A percentile compares a stretch with the other conserved stretches of the same genome.
phyloP scores from a whole-genome alignment of 805 yeast species.

The Candida silvicultrix region DNA sequence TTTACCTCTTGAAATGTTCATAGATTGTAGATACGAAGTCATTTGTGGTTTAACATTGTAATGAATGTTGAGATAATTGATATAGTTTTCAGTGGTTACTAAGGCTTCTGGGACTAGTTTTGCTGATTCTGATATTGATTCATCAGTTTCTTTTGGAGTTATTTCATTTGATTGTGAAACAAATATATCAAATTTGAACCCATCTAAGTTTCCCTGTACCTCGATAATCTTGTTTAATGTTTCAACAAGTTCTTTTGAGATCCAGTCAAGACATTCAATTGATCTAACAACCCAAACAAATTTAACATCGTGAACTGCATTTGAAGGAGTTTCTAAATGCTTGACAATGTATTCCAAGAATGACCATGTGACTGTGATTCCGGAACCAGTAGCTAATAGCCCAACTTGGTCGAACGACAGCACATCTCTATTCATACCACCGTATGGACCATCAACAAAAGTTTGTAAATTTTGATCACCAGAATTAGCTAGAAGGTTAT shows the following conservation, averaged over 20 bases:
- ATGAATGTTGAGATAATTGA: slow-evolving; percentile 2
- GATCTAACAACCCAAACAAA: slow-evolving; percentile 40
- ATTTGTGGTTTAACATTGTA: slow-evolving; percentile 13
- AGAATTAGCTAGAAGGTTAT: slow-evolving; percentile 22
- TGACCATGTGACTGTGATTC: slow-evolving; percentile 45
- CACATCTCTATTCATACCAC: slow-evolving; percentile 42
- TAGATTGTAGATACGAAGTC: not conserved
- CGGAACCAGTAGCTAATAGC: slow-evolving; percentile 43
- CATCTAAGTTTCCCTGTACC: not conserved
- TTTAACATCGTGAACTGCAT: slow-evolving; percentile 24
- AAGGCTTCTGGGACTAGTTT: not conserved
- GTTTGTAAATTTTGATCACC: slow-evolving; percentile 24
- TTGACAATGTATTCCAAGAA: slow-evolving; percentile 25
- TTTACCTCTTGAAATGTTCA: slow-evolving; percentile 14
- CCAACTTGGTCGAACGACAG: slow-evolving; percentile 37
- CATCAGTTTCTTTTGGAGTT: not conserved
- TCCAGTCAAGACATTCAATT: slow-evolving; percentile 32
- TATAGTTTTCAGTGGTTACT: not conserved
- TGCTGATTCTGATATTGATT: not conserved
- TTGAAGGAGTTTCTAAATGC: slow-evolving; percentile 6
- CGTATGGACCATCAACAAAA: slow-evolving; percentile 52
- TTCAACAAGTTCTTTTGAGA: slow-evolving; percentile 27
- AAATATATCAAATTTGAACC: slow-evolving; percentile 19
- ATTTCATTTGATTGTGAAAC: slow-evolving; percentile 22
- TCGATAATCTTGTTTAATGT: not conserved